Percentiles rank a stretch among this genome's conserved stretches.
These are phyloP conservation scores for Phaeosphaeria sp. DNA, from an alignment of 2,329 filamentous ascomycete species.

Conservation along the genomic window DNA sequence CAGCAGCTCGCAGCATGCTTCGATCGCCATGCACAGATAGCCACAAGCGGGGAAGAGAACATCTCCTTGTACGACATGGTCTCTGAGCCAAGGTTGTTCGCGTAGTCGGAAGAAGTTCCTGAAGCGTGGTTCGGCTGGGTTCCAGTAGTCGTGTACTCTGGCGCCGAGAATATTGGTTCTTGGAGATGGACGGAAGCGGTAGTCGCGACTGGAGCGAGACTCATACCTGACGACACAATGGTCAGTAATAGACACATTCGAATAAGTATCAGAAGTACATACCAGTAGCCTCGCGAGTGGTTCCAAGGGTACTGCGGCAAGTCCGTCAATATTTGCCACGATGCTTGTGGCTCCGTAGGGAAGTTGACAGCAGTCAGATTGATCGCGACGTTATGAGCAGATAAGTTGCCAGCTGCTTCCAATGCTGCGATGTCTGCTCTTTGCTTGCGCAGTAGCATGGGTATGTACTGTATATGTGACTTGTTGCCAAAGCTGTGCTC, in stretches of 20 bases:
- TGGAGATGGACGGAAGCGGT: constrained; percentile 20
- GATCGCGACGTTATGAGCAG: constrained; percentile 1
- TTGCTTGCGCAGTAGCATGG: constrained; percentile 12
- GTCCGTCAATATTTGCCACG: constrained; percentile 14
- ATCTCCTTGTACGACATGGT: constrained; percentile 26
- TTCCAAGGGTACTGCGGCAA: constrained; percentile 47
- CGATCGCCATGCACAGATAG: constrained; percentile 23
- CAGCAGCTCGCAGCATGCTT: constrained; percentile 15
- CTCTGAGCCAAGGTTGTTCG: constrained; percentile 29
- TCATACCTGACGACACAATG: constrained; percentile 30
- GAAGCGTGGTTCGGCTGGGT: constrained; percentile 23
- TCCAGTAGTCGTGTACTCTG: constrained; percentile 7
- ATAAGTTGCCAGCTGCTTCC: constrained; percentile 11
- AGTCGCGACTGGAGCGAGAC: constrained; percentile 20
- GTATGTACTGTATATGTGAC: neutral
- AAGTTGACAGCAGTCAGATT: constrained; percentile 8
- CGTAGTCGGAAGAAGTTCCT: constrained; percentile 28
- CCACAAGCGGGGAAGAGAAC: constrained; percentile 25
- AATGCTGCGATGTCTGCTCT: constrained; percentile 7
- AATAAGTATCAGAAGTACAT: too few species aligned
- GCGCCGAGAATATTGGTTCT: constrained; percentile 26
- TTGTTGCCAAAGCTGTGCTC: neutral
- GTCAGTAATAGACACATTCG: neutral
- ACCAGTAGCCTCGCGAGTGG: constrained; percentile 38
- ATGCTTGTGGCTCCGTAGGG: constrained; percentile 9